Conservation (phyloP, 2,329 filamentous ascomycete genomes). For the Exserohilum rostratum region DNA sequence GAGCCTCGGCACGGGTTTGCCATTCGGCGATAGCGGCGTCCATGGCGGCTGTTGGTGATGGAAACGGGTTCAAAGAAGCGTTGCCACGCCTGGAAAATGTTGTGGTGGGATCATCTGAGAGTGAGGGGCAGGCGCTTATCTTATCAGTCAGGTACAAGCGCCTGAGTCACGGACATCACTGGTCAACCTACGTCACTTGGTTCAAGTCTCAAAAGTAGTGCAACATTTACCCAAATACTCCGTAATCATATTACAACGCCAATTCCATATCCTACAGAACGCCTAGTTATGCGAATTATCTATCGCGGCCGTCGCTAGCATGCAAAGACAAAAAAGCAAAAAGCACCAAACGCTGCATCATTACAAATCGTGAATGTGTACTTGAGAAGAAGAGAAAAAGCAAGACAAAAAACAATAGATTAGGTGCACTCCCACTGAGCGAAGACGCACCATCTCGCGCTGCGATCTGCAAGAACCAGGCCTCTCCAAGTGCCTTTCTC, state of each 20-base stretch:
- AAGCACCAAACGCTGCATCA: constrained; percentile 19
- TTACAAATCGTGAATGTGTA: constrained; percentile 25
- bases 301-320: constrained; percentile 7
- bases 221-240: constrained; percentile 3
- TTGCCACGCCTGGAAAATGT: constrained; percentile 5
- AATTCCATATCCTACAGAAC: constrained; percentile 20
- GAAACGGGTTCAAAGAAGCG: neutral
- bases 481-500: constrained; percentile 82
- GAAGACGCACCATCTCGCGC: constrained; percentile 89
- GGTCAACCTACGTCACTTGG: neutral
- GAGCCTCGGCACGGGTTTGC: constrained; percentile 59
- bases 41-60: constrained; percentile 27
- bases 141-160: constrained; percentile 14
- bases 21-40: constrained; percentile 58
- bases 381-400: neutral
- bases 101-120: constrained; percentile 4
- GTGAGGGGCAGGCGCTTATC: constrained; percentile 11
- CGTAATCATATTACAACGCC: constrained; percentile 4
- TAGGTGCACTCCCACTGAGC: constrained; percentile 71
- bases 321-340: neutral
- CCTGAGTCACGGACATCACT: neutral
- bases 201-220: neutral
- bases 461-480: constrained; percentile 80
- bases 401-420: neutral
- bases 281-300: constrained; percentile 14